phyloP scores from a whole-genome alignment of 2,329 filamentous ascomycete species.

The Amauroascus niger region DNA sequence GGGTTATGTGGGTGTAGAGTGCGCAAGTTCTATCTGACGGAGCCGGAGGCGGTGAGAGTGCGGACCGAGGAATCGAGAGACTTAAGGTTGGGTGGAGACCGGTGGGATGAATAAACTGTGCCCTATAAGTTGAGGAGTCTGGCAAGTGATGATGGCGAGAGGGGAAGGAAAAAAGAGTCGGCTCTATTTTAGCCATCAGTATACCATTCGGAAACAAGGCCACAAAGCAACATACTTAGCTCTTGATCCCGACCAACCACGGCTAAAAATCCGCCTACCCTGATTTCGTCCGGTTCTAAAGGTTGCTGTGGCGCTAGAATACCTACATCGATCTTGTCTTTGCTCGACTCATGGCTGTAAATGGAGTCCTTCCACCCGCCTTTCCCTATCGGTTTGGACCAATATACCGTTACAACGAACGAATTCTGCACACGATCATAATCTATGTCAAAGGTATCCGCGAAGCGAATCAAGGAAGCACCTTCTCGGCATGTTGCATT shows the following conservation, averaged over 20 bases:
- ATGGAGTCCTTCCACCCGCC: constrained; percentile 42
- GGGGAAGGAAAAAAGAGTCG: constrained; percentile 74
- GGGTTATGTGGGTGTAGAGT: constrained; percentile 69
- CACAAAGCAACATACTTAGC: constrained; percentile 55
- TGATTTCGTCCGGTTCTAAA: constrained; percentile 59
- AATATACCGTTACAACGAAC: constrained; percentile 56
- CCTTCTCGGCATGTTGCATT: constrained; percentile 44
- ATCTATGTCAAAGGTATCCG: constrained; percentile 64
- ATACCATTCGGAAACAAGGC: constrained; percentile 61
- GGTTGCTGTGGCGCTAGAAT: constrained; percentile 56
- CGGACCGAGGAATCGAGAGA: constrained; percentile 49
- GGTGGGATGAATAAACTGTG: constrained; percentile 58
- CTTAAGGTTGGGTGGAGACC: constrained; percentile 77
- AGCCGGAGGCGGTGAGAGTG: constrained; percentile 40
- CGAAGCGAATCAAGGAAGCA: constrained; percentile 41
- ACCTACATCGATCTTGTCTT: constrained; percentile 64
- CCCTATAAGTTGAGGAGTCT: constrained; percentile 47
- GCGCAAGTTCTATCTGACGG: constrained; percentile 51
- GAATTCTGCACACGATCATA: constrained; percentile 60
- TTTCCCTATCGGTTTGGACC: constrained; percentile 35
- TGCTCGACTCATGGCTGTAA: constrained; percentile 18
- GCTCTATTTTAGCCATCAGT: constrained; percentile 47
- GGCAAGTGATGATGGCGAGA: constrained; percentile 60
- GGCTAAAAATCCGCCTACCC: constrained; percentile 66
- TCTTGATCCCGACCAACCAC: constrained; percentile 66